Evolutionary conservation across 23 red algal genomes (phyloP).

Genomic region (Chondrus crispus): DNA sequence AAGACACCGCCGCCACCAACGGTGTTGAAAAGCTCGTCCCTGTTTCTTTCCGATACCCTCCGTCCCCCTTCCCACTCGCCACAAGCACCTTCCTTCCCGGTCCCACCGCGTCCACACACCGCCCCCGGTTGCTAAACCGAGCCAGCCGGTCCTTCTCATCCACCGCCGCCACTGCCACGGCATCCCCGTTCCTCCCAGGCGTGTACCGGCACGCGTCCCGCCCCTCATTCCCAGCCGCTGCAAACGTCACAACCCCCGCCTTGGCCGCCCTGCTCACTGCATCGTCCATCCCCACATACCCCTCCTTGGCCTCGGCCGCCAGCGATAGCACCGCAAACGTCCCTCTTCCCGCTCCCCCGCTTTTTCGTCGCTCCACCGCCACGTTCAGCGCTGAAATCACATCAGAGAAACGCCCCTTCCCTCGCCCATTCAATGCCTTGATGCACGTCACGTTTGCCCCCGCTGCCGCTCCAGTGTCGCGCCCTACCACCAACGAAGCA

Average conservation of each 20-base stretch:
- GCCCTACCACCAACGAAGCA: constrained; percentile 37
- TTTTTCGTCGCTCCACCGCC: neutral
- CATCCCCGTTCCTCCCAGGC: constrained; percentile 24
- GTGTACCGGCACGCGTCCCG: constrained; percentile 57
- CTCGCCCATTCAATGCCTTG: constrained; percentile 43
- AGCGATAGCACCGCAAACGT: constrained; percentile 37
- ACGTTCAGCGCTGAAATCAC: constrained; percentile 55
- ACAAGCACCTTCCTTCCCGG: constrained; percentile 33
- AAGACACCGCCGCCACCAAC: constrained; percentile 44
- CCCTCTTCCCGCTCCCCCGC: neutral
- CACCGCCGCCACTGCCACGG: constrained; percentile 51
- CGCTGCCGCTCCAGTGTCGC: constrained; percentile 31
- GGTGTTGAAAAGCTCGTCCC: constrained; percentile 63
- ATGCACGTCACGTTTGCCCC: constrained; percentile 21
- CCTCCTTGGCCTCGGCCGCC: neutral
- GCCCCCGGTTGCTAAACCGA: constrained; percentile 23
- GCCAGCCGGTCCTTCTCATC: constrained; percentile 1
- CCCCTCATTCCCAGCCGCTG: constrained; percentile 53
- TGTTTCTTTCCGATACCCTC: neutral
- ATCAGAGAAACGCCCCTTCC: constrained; percentile 31
- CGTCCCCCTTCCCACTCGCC: constrained; percentile 13
- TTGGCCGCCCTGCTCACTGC: constrained; percentile 23
- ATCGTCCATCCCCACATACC: constrained; percentile 33
- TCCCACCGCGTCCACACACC: constrained; percentile 56
- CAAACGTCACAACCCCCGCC: constrained; percentile 36